phyloP scores from a whole-genome alignment of 495 filamentous ascomycete genomes.

The Evansstolkia leycettana region DNA sequence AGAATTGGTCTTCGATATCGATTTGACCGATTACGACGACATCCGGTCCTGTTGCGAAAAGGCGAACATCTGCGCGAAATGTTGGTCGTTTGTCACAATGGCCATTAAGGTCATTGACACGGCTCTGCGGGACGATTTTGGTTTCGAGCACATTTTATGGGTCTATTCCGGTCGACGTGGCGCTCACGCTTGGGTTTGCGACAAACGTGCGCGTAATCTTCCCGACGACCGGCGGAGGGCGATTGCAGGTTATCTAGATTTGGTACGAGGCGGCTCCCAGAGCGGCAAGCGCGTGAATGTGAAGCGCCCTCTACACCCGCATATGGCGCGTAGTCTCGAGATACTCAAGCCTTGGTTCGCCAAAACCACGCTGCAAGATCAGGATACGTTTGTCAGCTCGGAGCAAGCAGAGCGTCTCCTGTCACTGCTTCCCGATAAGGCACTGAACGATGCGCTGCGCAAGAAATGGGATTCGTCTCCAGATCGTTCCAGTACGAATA shows the following conservation, averaged over 20 bases:
- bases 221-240: constrained; percentile 74
- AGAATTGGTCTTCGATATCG: constrained; percentile 97
- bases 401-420: constrained; percentile 65
- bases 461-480: constrained; percentile 86
- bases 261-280: constrained; percentile 70
- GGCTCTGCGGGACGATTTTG: constrained; percentile 83
- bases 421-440: constrained; percentile 62
- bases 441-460: constrained; percentile 59
- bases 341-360: constrained; percentile 71
- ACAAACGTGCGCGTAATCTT: constrained; percentile 68
- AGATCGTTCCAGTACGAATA: constrained; percentile 55
- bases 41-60: constrained; percentile 90
- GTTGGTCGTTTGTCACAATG: constrained; percentile 96
- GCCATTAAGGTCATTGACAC: constrained; percentile 86
- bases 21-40: constrained; percentile 97
- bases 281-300: constrained; percentile 82
- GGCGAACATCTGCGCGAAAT: constrained; percentile 86
- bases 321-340: constrained; percentile 74
- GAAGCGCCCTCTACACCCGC: constrained; percentile 78
- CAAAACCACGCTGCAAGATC: constrained; percentile 62
- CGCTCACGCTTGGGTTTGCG: constrained; percentile 98
- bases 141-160: constrained; percentile 94
- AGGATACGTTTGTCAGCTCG: constrained; percentile 68
- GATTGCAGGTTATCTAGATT: constrained; percentile 76
- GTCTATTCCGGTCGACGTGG: constrained; percentile 95